These are phyloP conservation scores for Galerina marginata DNA, from an alignment of 768 basidiomycete genomes.

Conservation along the genomic window DNA sequence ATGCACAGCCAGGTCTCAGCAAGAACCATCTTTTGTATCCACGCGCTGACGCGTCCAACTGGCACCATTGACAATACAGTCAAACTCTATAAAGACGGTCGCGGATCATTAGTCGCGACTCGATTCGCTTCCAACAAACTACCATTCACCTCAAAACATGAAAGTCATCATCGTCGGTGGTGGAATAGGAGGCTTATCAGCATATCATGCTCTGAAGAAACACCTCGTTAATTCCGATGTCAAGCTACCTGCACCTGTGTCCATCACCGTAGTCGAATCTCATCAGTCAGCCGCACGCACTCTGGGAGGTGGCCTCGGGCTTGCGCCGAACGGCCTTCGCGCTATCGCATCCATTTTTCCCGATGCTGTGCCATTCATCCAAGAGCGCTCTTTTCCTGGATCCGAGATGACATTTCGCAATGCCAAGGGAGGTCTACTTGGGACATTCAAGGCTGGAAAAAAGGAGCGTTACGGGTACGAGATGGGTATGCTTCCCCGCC, in stretches of 20 bases:
- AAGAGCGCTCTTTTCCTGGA: constrained; percentile 30
- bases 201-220: constrained; percentile 39
- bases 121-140: background rate
- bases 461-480: constrained; percentile 38
- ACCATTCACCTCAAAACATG: constrained; percentile 19
- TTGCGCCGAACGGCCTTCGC: constrained; percentile 45
- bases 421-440: constrained; percentile 40
- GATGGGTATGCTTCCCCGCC: constrained; percentile 38
- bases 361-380: constrained; percentile 35
- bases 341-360: constrained; percentile 36
- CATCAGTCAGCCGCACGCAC: constrained; percentile 29
- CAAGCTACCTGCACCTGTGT: background rate
- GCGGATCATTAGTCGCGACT: too few relatives aligned
- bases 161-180: constrained; percentile 42
- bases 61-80: too few relatives aligned
- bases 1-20: too few relatives aligned
- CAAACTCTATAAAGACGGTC: too few relatives aligned
- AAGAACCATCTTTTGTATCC: too few relatives aligned
- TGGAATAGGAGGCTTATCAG: constrained; percentile 38
- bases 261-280: constrained; percentile 17
- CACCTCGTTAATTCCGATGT: constrained; percentile 29
- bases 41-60: too few relatives aligned
- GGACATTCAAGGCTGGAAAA: constrained; percentile 29
- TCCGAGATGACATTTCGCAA: constrained; percentile 36
- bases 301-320: constrained; percentile 42